These are phyloP conservation scores for Populus euphratica DNA, from an alignment of 345 rosid species.

Conservation along the genomic window DNA sequence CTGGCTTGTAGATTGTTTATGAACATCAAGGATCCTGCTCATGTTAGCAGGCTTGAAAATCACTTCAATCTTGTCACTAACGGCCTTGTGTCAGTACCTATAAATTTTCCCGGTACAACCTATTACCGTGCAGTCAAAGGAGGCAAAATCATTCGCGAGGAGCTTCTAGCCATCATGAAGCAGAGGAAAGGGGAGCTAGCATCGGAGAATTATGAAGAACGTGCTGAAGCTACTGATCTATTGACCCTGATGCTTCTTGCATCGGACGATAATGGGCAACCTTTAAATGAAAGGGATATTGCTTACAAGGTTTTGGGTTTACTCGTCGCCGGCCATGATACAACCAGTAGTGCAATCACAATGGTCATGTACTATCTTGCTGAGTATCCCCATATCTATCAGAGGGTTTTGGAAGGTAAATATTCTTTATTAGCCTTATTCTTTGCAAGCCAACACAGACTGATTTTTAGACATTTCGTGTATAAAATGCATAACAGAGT, in stretches of 20 bases:
- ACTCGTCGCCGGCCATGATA: constrained; percentile 4
- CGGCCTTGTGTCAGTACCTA: constrained; percentile 6
- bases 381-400: neutral
- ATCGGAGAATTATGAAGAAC: neutral
- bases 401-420: neutral
- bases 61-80: neutral
- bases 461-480: no score
- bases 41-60: neutral
- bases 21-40: neutral
- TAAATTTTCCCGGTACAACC: constrained; percentile 17
- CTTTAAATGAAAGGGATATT: neutral
- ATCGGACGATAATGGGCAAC: neutral
- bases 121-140: constrained; percentile 2
- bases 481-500: no score
- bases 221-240: neutral
- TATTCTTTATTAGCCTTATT: neutral
- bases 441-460: no score
- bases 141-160: neutral
- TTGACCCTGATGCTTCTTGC: neutral
- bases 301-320: neutral
- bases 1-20: constrained; percentile 14
- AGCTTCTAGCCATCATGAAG: neutral
- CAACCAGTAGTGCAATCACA: neutral
- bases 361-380: neutral
- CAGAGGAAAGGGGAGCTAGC: neutral